Base-by-base conservation (phyloP, 768 basidiomycete species). In the Mycena kentingensis region DNA sequence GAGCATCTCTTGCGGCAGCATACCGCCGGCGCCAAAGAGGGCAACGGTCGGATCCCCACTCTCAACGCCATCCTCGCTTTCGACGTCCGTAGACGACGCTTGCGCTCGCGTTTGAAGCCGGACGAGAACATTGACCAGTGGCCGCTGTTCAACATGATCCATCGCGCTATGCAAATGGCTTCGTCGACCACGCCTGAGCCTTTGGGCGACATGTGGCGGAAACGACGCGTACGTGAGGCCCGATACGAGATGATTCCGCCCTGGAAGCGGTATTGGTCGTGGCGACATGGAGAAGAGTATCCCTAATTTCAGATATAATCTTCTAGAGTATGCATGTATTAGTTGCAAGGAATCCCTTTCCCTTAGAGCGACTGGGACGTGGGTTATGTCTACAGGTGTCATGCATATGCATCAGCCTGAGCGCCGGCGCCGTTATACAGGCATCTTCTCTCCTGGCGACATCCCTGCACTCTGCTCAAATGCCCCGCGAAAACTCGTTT, bases 401-500 rank as follows among this genome's bases (percentile, higher is more conserved):
- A n/a, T n/a, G n/a, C n/a, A n/a, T n/a, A n/a, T n/a, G n/a, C n/a
- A n/a, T n/a, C n/a, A n/a, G n/a, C n/a, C n/a, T n/a, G n/a, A n/a
- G n/a, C n/a, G n/a, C n/a, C n/a, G n/a, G n/a, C n/a, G n/a, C n/a
- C n/a, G n/a, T n/a, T n/a, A n/a, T n/a, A n/a, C n/a, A n/a, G n/a
- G n/a, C n/a, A n/a, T n/a, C n/a, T n/a, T n/a, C n/a, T n/a, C n/a
- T n/a, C n/a, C n/a, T n/a, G n/a, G n/a, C n/a, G n/a, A n/a, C n/a
- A n/a, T n/a, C n/a, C n/a, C 24, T 37, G 13, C 44, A 2, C 4
- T 32, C 24, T 21, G 32, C 36, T 16, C 53, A 49, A 84, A n/a
- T 86, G 84, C 81, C 84, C 39, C 76, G 84, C 49, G 82, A 84
- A 63, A 85, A 86, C 69, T 85, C 83, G 67, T 77, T 85, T 69